A percentile compares a stretch with the other conserved stretches of the same genome.
Evolutionary conservation across 108 stramenopile species (phyloP).

Genomic region (Cylindrotheca closterium): DNA sequence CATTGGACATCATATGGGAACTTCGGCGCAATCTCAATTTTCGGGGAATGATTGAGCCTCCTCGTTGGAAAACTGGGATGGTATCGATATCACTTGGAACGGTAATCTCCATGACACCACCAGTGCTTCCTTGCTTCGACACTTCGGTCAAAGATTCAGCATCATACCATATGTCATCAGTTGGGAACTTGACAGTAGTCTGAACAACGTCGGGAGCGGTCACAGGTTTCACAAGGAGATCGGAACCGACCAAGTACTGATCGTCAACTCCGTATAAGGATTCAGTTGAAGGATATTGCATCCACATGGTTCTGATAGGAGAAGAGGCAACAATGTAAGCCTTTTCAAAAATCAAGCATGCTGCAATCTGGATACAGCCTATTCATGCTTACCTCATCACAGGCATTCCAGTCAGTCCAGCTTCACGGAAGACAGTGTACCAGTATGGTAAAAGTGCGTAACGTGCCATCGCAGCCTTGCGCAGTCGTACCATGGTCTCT

Average conservation of each 20-base stretch:
- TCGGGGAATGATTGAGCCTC: slow-evolving; percentile 87
- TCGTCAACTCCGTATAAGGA: slow-evolving; percentile 68
- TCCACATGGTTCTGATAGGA: slow-evolving; percentile 80
- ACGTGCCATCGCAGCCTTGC: slow-evolving; percentile 86
- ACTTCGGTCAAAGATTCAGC: slow-evolving; percentile 71
- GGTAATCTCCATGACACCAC: slow-evolving; percentile 30
- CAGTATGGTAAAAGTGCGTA: slow-evolving; percentile 97
- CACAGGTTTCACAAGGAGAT: slow-evolving; percentile 96
- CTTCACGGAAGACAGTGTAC: slow-evolving; percentile 93
- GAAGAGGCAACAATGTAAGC: background rate
- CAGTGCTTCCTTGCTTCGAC: slow-evolving; percentile 33
- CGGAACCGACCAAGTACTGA: slow-evolving; percentile 95
- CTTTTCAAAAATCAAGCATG: background rate
- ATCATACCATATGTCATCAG: slow-evolving; percentile 82
- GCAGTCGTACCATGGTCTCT: slow-evolving; percentile 76
- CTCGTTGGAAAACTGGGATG: slow-evolving; percentile 91
- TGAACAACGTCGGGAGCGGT: slow-evolving; percentile 77
- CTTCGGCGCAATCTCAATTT: slow-evolving; percentile 94
- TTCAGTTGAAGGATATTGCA: slow-evolving; percentile 84
- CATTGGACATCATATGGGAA: slow-evolving; percentile 83
- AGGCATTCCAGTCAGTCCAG: slow-evolving; percentile 89
- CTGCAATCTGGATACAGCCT: background rate
- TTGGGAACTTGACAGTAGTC: slow-evolving; percentile 78
- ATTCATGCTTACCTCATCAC: slow-evolving; percentile 86
- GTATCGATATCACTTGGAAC: slow-evolving; percentile 85